Percentiles rank a stretch among this genome's conserved stretches.
These are phyloP conservation scores for Neurospora intermedia DNA, from an alignment of 495 filamentous ascomycete species.

Conservation along the genomic window DNA sequence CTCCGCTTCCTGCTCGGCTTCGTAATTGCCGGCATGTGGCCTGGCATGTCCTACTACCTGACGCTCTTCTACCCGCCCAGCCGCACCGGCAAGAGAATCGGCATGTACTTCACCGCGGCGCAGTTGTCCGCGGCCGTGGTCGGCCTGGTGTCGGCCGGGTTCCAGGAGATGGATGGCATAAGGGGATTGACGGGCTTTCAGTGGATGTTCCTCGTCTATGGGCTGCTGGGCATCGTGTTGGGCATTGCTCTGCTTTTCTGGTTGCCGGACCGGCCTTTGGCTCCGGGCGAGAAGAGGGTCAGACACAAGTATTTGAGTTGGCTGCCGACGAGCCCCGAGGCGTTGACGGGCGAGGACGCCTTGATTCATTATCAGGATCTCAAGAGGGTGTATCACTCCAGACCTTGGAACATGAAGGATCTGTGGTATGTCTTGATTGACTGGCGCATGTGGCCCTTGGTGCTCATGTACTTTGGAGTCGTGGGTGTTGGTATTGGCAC, in stretches of 20 bases:
- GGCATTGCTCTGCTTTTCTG: conserved; percentile 74
- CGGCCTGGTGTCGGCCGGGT: conserved; percentile 80
- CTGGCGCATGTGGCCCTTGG: conserved; percentile 77
- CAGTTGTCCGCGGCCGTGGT: conserved; percentile 87
- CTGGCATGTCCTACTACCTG: conserved; percentile 88
- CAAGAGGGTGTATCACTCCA: conserved; percentile 63
- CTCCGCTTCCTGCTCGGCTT: conserved; percentile 78
- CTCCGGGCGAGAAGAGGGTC: conserved; percentile 46
- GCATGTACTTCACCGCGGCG: conserved; percentile 78
- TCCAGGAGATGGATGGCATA: conserved; percentile 78
- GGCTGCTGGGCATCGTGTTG: conserved; percentile 58
- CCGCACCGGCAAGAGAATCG: conserved; percentile 77
- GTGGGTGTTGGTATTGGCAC: conserved; percentile 86
- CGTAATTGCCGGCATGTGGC: conserved; percentile 90
- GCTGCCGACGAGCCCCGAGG: conserved; percentile 55
- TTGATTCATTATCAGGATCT: conserved; percentile 76
- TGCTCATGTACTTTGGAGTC: conserved; percentile 89
- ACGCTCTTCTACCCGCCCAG: conserved; percentile 87
- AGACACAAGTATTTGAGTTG: conserved; percentile 41
- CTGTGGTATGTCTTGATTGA: conserved; percentile 60
- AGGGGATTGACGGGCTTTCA: conserved; percentile 74
- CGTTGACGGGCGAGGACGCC: conserved; percentile 67
- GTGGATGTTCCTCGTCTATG: conserved; percentile 93
- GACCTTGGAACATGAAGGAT: conserved; percentile 59
- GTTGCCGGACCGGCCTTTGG: conserved; percentile 71